phyloP scores from a whole-genome alignment of 148 eudicot genomes.

The Agrostemma githago region DNA sequence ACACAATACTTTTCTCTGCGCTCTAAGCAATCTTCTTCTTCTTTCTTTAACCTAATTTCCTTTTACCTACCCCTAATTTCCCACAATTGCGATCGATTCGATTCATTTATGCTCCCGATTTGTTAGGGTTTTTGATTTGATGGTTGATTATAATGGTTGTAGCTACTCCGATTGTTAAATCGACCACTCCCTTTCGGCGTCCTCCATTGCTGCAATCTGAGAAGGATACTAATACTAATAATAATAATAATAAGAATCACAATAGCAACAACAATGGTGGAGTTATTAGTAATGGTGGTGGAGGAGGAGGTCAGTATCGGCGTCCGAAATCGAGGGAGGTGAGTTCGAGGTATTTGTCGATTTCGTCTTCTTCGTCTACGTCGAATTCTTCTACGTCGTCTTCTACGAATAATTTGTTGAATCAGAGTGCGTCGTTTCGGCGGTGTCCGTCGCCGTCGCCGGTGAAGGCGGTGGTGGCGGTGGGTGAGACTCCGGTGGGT shows the following conservation, averaged over 20 bases:
- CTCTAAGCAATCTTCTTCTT: background rate
- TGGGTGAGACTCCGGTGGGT: conserved; percentile 12
- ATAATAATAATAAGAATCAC: too few relatives aligned
- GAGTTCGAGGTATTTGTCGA: conserved; percentile 52
- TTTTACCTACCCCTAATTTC: background rate
- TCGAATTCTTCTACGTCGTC: conserved; percentile 40
- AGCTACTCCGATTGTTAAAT: background rate
- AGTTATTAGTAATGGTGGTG: background rate
- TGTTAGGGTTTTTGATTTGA: background rate
- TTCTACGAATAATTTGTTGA: conserved; percentile 26
- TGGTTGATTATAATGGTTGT: background rate
- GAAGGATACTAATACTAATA: conserved; percentile 26
- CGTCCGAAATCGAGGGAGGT: conserved; percentile 56
- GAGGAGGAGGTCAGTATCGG: conserved; percentile 20
- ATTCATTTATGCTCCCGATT: background rate
- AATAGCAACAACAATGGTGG: conserved; percentile 17
- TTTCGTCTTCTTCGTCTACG: conserved; percentile 41
- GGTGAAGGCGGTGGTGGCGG: conserved; percentile 18
- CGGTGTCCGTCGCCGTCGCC: conserved; percentile 45
- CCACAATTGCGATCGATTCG: background rate
- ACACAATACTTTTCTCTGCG: background rate
- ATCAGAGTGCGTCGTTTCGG: conserved; percentile 28
- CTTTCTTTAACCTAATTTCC: background rate
- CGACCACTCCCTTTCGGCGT: conserved; percentile 29
- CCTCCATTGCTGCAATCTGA: conserved; percentile 54